Base-by-base conservation (phyloP, 2,329 filamentous ascomycete genomes). In the Hawksworthiomyces lignivorus region DNA sequence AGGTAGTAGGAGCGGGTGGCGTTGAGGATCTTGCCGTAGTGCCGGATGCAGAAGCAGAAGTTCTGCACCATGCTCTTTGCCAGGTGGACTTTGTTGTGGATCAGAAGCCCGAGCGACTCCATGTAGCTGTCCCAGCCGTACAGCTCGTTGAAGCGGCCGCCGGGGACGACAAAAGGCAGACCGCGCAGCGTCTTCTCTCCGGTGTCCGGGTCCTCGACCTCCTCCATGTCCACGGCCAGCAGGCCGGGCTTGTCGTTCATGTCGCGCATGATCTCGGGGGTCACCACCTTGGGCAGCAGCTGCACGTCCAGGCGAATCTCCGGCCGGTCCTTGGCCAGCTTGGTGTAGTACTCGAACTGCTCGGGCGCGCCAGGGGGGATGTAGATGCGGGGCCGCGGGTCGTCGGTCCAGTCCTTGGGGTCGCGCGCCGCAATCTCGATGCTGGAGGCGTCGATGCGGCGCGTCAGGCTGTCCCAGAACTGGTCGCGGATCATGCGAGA, bases 81-180 rank as follows among this genome's bases (percentile, higher is more conserved):
- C 42, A 97, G 68, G 55, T 96, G 80, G 18, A 87, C 80, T 45
- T 86, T 81, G 58, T 92, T 85, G 57, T 90, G 87, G 53, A 87
- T 78, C 45, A 97, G 69, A 45, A 98, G 73, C 15, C 92, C 92
- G 4, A 97, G 71, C 5, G 90, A 92, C 61, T 90, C 87, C 88
- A 98, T 97, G 69, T 97, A 98, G 60, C 88, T 96, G 64, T 98
- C 92, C 92, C 92, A 98, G 35, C 90, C 90, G 59, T 98, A 98
- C 18, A 98, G 67, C 62, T 98, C 92, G 63, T 98, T 98, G 79
- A 98, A 98, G 22, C 92, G 80, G 19, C 92, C 92, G 46, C 92
- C 92, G 0, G 92, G 92, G 4, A 98, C 92, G n/a, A 97, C 88
- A 54, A 97, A 98, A 0, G 92, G 90, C 45, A 94, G 72, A 4